Percentiles rank a stretch among this genome's conserved stretches.
phyloP scores from a whole-genome alignment of 1,284 basidiomycete genomes.

The Rhodotorula mucilaginosa region DNA sequence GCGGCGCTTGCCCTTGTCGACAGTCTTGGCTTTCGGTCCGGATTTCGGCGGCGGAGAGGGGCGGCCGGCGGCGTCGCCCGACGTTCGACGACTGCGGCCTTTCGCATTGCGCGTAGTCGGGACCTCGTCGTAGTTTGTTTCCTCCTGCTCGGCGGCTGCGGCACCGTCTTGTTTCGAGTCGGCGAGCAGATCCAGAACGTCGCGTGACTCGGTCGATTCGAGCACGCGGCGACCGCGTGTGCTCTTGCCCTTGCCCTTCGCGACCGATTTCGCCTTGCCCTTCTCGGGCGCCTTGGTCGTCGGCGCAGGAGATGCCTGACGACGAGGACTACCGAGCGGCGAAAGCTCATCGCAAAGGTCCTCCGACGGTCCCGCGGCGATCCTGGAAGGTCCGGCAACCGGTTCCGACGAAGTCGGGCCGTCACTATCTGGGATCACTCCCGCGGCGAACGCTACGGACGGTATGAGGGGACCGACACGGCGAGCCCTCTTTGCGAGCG shows the following conservation, averaged over 20 bases:
- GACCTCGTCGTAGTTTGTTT: slow-evolving; percentile 19
- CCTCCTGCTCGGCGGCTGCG: background rate
- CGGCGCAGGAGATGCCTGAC: too few relatives aligned
- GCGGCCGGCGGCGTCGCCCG: background rate
- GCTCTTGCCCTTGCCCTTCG: slow-evolving; percentile 19
- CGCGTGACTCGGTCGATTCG: background rate
- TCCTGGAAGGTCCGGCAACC: background rate
- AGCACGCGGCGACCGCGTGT: background rate
- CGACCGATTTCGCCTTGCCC: background rate
- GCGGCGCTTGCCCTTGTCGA: slow-evolving; percentile 6
- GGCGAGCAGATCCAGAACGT: slow-evolving; percentile 16
- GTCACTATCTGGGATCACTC: slow-evolving; percentile 20
- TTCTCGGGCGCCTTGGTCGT: background rate
- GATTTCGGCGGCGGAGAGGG: background rate
- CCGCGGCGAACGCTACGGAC: background rate
- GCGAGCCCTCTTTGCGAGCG: background rate
- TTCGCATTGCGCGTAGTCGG: slow-evolving; percentile 2
- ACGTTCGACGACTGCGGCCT: background rate
- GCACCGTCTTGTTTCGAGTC: background rate
- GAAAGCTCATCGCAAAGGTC: background rate
- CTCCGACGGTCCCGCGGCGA: background rate
- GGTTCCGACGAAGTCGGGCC: slow-evolving; percentile 1
- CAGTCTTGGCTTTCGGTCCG: background rate
- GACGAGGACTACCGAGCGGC: background rate
- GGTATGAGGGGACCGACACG: too few relatives aligned